Conservation (phyloP, 345 rosid genomes). For the Camelina hispida region DNA sequence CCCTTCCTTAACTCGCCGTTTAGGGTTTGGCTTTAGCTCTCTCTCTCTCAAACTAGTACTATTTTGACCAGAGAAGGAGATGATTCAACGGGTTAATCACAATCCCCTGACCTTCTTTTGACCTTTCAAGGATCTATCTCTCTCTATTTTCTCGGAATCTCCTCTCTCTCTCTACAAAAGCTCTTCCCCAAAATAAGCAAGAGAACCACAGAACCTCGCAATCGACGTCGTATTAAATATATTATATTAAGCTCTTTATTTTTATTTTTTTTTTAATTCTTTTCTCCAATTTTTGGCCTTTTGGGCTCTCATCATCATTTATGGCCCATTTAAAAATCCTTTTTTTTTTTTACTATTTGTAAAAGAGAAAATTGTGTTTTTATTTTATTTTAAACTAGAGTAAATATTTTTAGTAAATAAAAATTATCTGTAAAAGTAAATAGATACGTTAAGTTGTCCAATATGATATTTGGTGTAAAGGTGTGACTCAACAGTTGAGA, state of each 20-base stretch:
- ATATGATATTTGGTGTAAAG: no score
- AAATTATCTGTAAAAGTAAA: no score
- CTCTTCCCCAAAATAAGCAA: slow-evolving; percentile 20
- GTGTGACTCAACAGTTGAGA: no score
- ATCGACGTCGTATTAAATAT: slow-evolving; percentile 8
- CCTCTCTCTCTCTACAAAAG: background rate
- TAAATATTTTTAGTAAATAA: no score
- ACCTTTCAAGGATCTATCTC: slow-evolving; percentile 5
- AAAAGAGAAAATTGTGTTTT: background rate
- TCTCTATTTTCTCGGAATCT: slow-evolving; percentile 37
- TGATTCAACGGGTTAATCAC: slow-evolving; percentile 35
- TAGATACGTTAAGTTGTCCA: no score
- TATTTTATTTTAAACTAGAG: background rate
- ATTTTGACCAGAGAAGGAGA: slow-evolving; percentile 36
- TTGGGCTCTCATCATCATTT: slow-evolving; percentile 7
- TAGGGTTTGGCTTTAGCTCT: slow-evolving; percentile 20
- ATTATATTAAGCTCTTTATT: background rate
- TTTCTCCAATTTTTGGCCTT: background rate
- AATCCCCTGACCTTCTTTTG: slow-evolving; percentile 30
- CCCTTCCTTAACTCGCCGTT: background rate
- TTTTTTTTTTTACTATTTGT: no score
- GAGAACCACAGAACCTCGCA: slow-evolving; percentile 7
- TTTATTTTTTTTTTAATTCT: background rate
- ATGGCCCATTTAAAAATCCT: background rate
- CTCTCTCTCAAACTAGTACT: background rate